A percentile compares a stretch with the other conserved stretches of the same genome.
Evolutionary conservation across 208 protist genomes (phyloP).

Genomic region (Trichomonas gallinae): DNA sequence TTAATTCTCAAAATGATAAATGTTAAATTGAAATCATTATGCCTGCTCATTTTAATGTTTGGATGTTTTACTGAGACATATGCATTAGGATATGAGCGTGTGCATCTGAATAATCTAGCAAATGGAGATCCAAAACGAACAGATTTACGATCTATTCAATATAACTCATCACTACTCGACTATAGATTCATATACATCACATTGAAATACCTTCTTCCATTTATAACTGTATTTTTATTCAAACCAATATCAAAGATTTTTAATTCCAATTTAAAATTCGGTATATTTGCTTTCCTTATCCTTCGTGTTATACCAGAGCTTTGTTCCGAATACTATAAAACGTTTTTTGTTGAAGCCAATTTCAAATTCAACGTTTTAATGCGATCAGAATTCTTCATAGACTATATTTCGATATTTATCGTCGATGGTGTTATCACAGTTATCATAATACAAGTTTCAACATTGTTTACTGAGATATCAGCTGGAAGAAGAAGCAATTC

Average conservation of each 20-base stretch:
- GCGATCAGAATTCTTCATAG: neutral
- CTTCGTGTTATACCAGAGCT: neutral
- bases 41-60: neutral
- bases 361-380: neutral
- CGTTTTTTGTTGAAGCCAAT: neutral
- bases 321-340: neutral
- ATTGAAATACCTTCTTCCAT: neutral
- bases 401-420: neutral
- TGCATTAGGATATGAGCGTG: neutral
- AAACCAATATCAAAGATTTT: neutral
- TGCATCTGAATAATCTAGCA: neutral
- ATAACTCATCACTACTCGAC: neutral
- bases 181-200: neutral
- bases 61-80: neutral
- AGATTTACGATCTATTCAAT: neutral
- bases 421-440: neutral
- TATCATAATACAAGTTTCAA: neutral
- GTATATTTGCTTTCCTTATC: neutral
- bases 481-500: neutral
- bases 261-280: neutral
- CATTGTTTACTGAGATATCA: neutral
- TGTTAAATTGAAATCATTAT: neutral
- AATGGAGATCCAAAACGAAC: neutral
- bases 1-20: neutral
- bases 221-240: neutral